phyloP scores from a whole-genome alignment of 148 eudicot species.

The Selenicereus undatus region DNA sequence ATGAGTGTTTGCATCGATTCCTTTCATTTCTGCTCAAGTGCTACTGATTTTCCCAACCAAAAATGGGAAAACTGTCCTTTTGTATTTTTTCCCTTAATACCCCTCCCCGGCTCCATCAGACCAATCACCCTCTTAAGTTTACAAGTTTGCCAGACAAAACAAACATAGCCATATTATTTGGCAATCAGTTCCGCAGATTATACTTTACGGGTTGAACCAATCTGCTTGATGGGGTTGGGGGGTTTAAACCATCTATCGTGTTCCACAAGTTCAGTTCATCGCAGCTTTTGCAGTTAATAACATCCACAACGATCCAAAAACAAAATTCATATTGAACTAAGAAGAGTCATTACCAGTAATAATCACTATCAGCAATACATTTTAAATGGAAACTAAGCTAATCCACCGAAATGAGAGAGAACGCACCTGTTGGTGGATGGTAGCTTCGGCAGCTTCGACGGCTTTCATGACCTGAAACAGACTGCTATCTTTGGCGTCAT shows the following conservation, averaged over 20 bases:
- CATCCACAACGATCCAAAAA: neutral
- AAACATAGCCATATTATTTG: neutral
- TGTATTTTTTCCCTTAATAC: neutral
- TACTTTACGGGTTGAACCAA: neutral
- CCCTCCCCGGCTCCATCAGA: neutral
- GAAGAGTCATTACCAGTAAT: neutral
- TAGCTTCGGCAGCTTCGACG: slow-evolving; percentile 39
- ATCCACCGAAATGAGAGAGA: neutral
- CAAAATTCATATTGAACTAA: neutral
- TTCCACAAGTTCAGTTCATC: neutral
- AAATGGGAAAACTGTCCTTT: neutral
- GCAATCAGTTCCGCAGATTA: neutral
- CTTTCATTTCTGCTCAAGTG: neutral
- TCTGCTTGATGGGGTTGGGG: neutral
- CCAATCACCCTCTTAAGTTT: neutral
- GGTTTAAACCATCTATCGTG: neutral
- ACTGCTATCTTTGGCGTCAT: slow-evolving; percentile 34
- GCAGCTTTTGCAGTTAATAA: neutral
- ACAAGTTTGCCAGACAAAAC: neutral
- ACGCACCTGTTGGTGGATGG: slow-evolving; percentile 33
- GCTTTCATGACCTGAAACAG: slow-evolving; percentile 41
- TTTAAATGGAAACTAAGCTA: neutral
- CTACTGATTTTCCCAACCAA: neutral
- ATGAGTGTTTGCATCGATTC: neutral
- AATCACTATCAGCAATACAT: neutral